Conservation (phyloP, 176 grass and related monocot species). For the Lolium rigidum region DNA sequence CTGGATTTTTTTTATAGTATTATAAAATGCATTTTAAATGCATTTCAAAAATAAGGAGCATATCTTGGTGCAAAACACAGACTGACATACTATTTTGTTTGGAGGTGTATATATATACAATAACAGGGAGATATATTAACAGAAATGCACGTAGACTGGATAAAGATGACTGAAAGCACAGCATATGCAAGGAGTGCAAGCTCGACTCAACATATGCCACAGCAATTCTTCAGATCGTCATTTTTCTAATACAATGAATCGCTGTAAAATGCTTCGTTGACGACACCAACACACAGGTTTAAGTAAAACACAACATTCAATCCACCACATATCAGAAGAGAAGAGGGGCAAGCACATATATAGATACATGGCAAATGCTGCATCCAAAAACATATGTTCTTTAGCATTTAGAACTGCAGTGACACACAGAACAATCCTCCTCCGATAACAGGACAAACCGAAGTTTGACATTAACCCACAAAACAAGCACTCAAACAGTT, state of each 20-base stretch:
- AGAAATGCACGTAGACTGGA: too few species aligned
- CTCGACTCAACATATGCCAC: too few species aligned
- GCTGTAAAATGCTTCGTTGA: neutral
- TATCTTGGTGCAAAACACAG: too few species aligned
- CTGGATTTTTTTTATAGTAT: too few species aligned
- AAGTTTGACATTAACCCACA: constrained; percentile 33
- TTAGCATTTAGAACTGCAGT: neutral
- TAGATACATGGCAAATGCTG: neutral
- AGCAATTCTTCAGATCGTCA: neutral
- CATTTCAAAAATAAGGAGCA: too few species aligned
- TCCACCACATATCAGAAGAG: neutral
- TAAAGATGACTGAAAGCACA: too few species aligned
- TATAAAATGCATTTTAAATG: too few species aligned
- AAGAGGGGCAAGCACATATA: neutral
- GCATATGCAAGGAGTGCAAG: too few species aligned
- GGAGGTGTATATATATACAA: too few species aligned
- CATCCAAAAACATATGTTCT: neutral
- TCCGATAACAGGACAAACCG: neutral
- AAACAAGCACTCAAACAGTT: constrained; percentile 30
- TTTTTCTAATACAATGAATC: neutral
- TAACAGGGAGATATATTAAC: too few species aligned
- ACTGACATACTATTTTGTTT: too few species aligned
- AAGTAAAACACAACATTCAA: constrained; percentile 10
- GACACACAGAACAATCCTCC: neutral
- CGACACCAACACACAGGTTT: neutral